Evolutionary conservation across 2,329 filamentous ascomycete genomes (phyloP).

Genomic region (Aureobasidium sp.): DNA sequence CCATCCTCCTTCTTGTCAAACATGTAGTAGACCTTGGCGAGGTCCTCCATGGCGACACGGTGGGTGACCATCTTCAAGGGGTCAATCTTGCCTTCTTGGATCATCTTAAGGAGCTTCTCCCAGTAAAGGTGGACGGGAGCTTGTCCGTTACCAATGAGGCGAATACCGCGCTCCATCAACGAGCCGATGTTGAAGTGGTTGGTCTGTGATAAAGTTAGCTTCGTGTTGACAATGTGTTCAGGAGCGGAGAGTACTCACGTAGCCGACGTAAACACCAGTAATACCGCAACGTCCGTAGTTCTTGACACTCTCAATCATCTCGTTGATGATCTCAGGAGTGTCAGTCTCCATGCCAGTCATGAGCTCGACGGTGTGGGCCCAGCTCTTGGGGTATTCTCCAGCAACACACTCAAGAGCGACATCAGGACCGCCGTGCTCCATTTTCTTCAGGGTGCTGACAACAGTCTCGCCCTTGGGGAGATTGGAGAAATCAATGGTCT

Average conservation of each 20-base stretch:
- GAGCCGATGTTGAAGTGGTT: conserved; percentile 76
- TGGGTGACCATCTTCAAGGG: conserved; percentile 76
- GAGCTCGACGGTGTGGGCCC: conserved; percentile 54
- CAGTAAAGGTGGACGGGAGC: conserved; percentile 78
- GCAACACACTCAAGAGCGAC: conserved; percentile 63
- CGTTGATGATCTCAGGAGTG: conserved; percentile 72
- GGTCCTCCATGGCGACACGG: conserved; percentile 50
- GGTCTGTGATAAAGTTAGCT: conserved; percentile 39
- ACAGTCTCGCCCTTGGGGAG: conserved; percentile 54
- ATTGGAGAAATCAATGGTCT: conserved; percentile 62
- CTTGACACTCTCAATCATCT: conserved; percentile 68
- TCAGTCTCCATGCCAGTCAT: conserved; percentile 70
- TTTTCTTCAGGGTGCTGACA: conserved; percentile 63
- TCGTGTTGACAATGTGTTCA: conserved; percentile 16
- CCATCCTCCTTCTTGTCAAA: conserved; percentile 65
- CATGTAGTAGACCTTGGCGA: conserved; percentile 47
- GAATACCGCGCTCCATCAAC: conserved; percentile 79
- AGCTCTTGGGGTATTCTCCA: conserved; percentile 56
- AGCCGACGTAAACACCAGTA: conserved; percentile 63
- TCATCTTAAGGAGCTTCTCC: conserved; percentile 64
- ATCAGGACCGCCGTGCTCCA: conserved; percentile 68
- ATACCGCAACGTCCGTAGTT: conserved; percentile 69
- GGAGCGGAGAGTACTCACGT: conserved; percentile 35
- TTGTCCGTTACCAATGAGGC: conserved; percentile 63
- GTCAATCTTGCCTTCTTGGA: conserved; percentile 62